A percentile compares a stretch with the other conserved stretches of the same genome.
Evolutionary conservation across 768 basidiomycete species (phyloP).

Genomic region (Jaapia argillacea): DNA sequence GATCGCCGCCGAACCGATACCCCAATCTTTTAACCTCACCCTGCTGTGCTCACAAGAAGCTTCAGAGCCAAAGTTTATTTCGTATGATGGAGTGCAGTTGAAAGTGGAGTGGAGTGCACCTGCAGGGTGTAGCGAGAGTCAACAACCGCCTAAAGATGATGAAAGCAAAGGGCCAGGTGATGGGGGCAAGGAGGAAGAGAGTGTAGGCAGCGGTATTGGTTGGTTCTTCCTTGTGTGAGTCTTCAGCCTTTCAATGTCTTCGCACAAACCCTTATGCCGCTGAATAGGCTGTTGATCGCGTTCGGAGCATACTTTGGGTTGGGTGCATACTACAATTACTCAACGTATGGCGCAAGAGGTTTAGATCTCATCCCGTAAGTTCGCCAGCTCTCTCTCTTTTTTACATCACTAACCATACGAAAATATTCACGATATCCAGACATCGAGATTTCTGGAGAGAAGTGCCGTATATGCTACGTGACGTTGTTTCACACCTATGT

Average conservation of each 20-base stretch:
- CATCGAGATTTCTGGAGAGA: conserved; percentile 89
- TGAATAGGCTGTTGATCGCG: conserved; percentile 47
- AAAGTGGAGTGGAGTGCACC: conserved; percentile 53
- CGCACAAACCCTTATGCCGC: not conserved
- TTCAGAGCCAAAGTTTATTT: conserved; percentile 40
- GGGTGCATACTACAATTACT: conserved; percentile 84
- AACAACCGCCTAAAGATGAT: conserved; percentile 13
- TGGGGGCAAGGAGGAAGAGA: conserved; percentile 10
- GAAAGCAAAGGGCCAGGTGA: conserved; percentile 15
- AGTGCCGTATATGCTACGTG: conserved; percentile 76
- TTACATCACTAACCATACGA: conserved; percentile 1
- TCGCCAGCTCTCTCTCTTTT: conserved; percentile 3
- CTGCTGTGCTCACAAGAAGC: conserved; percentile 41
- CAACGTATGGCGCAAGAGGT: conserved; percentile 78
- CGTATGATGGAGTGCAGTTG: conserved; percentile 48
- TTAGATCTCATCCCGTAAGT: conserved; percentile 78
- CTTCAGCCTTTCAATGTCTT: not conserved
- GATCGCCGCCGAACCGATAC: conserved; percentile 28
- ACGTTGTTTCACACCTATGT: conserved; percentile 71
- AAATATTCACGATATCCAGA: conserved; percentile 25
- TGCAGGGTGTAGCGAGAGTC: conserved; percentile 39
- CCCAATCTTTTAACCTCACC: conserved; percentile 53
- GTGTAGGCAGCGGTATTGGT: conserved; percentile 65
- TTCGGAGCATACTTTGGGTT: conserved; percentile 63
- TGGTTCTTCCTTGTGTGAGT: conserved; percentile 84